Base-by-base conservation (phyloP, 345 rosid species). In the Eucalyptus cloeziana region DNA sequence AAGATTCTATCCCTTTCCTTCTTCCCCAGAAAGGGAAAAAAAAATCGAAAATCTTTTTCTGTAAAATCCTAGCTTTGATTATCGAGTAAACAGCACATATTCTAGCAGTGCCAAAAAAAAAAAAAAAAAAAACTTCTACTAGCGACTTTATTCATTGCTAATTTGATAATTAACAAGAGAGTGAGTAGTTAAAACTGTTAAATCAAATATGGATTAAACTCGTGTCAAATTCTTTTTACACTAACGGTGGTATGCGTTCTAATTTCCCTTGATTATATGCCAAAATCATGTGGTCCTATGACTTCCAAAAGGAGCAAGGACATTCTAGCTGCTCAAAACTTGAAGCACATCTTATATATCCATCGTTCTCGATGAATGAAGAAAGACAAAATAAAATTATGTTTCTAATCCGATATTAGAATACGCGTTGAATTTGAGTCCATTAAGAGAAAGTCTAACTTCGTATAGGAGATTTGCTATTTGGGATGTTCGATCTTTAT, bases 341-440 rank as follows among this genome's bases (percentile, higher is more conserved):
- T 69, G 1, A 69, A 69, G 6, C 2, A 4, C 31, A 27, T 69
- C 6, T 31, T 69, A 3, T 69, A 69, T 3, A 31, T 37, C 5
- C 79, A 31, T 67, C 6, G 0, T 31, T n/a, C 19, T 5, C 22
- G 1, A 67, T 0, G 3, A 31, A n/a, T 31, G 5, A 67, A 67
- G 3, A 15, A 67, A 67, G 40, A n/a, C 5, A 31, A 4, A 17
- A 62, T 27, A 62, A 60, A 62, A 27, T 62, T 12, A 27, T 62
- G n/a, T 27, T 62, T 27, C 69, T 4, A 62, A 12, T 27, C 31
- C 31, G 3, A 62, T 27, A 60, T 62, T 62, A 12, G 4, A 62
- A 27, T 27, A 27, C 3, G 31, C 13, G 16, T 27, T 62, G 31
- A 30, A 62, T 62, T 60, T 62, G 31, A 62, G 69, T 2, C 31